Evolutionary conservation across 2,329 filamentous ascomycete species (phyloP).

Genomic region (Ceratocystis lukuohia): DNA sequence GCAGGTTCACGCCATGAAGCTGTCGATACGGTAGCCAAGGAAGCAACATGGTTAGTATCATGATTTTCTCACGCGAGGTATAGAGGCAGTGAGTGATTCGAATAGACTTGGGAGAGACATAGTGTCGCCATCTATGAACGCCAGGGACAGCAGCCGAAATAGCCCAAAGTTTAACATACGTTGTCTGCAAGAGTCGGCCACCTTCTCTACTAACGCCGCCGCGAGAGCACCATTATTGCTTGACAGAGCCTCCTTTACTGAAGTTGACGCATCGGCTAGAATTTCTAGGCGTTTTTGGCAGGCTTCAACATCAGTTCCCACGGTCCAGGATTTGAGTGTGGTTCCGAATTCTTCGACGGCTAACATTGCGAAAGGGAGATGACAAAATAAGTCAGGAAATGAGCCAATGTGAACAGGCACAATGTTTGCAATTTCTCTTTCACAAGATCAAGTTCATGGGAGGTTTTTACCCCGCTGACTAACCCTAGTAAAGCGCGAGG

Average conservation of each 20-base stretch:
- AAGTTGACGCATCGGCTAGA: neutral
- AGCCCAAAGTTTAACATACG: constrained; percentile 7
- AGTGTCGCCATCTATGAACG: neutral
- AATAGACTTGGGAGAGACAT: neutral
- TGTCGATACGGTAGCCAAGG: neutral
- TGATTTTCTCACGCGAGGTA: neutral
- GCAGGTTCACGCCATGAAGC: constrained; percentile 17
- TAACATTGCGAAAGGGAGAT: neutral
- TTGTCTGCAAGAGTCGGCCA: constrained; percentile 18
- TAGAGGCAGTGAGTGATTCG: neutral
- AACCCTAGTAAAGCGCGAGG: neutral
- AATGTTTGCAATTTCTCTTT: neutral
- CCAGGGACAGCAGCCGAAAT: neutral
- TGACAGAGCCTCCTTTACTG: constrained; percentile 8
- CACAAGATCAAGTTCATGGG: neutral
- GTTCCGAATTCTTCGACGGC: constrained; percentile 3
- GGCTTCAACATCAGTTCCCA: constrained; percentile 9
- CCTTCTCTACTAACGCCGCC: constrained; percentile 9
- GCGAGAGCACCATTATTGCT: neutral
- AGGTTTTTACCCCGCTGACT: neutral
- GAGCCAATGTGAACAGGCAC: neutral
- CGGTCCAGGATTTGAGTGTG: constrained; percentile 12
- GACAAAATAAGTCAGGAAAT: neutral
- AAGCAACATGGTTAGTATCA: neutral
- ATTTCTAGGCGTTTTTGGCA: constrained; percentile 12